Conservation (phyloP, 1,139 yeast genomes). For the Debaryomycetaceae sp. region DNA sequence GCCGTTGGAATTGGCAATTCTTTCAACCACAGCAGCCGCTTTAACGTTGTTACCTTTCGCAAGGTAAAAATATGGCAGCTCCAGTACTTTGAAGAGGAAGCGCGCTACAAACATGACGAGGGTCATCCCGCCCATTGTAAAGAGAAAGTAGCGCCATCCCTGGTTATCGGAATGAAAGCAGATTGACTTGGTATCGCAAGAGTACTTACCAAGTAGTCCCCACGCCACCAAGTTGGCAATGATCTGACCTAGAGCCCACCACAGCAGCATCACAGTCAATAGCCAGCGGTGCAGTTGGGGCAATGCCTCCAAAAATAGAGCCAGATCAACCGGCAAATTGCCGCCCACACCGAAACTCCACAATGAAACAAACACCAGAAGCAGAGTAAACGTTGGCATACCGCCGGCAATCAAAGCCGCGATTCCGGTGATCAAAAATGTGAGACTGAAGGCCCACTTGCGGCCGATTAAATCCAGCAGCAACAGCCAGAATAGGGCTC, state of each 20-base stretch:
- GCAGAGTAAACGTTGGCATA: slow-evolving; percentile 30
- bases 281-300: slow-evolving; percentile 29
- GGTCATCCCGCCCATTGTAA: slow-evolving; percentile 32
- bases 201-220: slow-evolving; percentile 29
- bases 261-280: slow-evolving; percentile 30
- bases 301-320: slow-evolving; percentile 32
- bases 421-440: slow-evolving; percentile 30
- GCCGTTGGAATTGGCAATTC: slow-evolving; percentile 25
- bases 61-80: slow-evolving; percentile 28
- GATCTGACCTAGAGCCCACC: slow-evolving; percentile 37
- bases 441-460: slow-evolving; percentile 32
- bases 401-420: slow-evolving; percentile 29
- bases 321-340: slow-evolving; percentile 33
- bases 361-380: slow-evolving; percentile 26
- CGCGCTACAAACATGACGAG: slow-evolving; percentile 25
- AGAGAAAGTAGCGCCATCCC: slow-evolving; percentile 36
- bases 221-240: slow-evolving; percentile 28
- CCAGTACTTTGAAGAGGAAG: slow-evolving; percentile 26
- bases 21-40: slow-evolving; percentile 25
- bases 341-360: slow-evolving; percentile 41
- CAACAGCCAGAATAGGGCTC: slow-evolving; percentile 33
- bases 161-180: slow-evolving; percentile 26
- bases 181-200: slow-evolving; percentile 16
- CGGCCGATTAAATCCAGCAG: slow-evolving; percentile 33
- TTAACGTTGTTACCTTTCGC: slow-evolving; percentile 27